Evolutionary conservation across 2,329 filamentous ascomycete genomes (phyloP), one percentile per base, ranked within the genome.

Genomic region (Beauveria medogensis): DNA sequence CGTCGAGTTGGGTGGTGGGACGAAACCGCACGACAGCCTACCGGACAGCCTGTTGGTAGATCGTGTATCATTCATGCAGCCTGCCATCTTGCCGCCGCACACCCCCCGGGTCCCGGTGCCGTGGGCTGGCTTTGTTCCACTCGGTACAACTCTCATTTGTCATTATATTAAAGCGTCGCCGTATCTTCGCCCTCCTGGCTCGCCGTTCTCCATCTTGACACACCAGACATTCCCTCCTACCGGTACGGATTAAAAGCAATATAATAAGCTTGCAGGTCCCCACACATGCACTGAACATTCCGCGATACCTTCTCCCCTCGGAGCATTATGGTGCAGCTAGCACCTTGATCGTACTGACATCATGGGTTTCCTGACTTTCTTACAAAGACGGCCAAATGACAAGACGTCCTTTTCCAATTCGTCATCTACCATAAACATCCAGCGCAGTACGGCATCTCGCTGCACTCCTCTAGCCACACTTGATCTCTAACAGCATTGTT

Each of bases 361-460:
- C 28, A 61, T 61, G 59, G 59, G 59, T 8, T 53, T 61, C 28
- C 47, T 61, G 20, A 26, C 59, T 18, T 61, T 61, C 37, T 26
- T 61, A 9, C 40, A 55, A 28, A 41, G 59, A 16, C 55, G 53
- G 26, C 20, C 43, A 26, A 40, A 40, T 40, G 53, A 57, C 47
- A 61, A 28, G 41, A 20, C 59, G 44, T 37, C 43, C 4, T 20
- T 48, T 2, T 44, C 34, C 9, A 37, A 12, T 16, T 40, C 50
- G 41, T 22, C 40, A 8, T 54, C 57, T 46, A 43, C 48, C 20
- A 7, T 41, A 26, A 34, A 18, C 26, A 24, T 46, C 26, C 57
- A 37, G 37, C 37, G 26, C 37, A 41, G 57, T 60, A 60, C 16
- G 57, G n/a, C 24, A 34, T 8, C 37, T 28, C 20, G 14, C 16